These are phyloP conservation scores for Ophiostoma sp. DNA, from an alignment of 2,329 filamentous ascomycete genomes.

Conservation along the genomic window DNA sequence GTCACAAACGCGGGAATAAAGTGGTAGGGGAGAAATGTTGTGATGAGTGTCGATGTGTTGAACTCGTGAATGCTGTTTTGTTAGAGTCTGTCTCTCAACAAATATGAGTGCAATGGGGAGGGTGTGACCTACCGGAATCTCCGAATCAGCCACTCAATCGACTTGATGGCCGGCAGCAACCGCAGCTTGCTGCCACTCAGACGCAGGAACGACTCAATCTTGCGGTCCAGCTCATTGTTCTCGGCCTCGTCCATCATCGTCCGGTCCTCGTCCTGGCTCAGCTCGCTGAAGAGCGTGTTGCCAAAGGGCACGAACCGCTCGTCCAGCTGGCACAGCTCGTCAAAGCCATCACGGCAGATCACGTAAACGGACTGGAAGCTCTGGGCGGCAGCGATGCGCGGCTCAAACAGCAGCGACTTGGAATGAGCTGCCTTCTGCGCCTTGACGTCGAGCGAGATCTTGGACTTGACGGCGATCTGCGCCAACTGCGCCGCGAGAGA, in stretches of 20 bases:
- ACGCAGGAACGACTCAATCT: slow-evolving; percentile 79
- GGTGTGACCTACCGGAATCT: slow-evolving; percentile 71
- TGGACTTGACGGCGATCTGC: slow-evolving; percentile 85
- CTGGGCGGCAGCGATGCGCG: slow-evolving; percentile 79
- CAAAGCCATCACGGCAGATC: slow-evolving; percentile 84
- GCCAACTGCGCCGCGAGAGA: slow-evolving; percentile 92
- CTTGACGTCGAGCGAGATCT: slow-evolving; percentile 87
- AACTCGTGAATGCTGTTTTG: slow-evolving; percentile 77
- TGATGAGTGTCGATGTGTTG: slow-evolving; percentile 74
- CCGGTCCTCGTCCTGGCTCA: slow-evolving; percentile 86
- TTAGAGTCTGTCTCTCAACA: not conserved
- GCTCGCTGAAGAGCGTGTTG: slow-evolving; percentile 83
- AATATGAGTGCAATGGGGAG: slow-evolving; percentile 14
- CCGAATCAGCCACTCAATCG: slow-evolving; percentile 91
- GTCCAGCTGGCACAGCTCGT: slow-evolving; percentile 88
- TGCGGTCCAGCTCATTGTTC: slow-evolving; percentile 76
- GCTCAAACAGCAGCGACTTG: slow-evolving; percentile 92
- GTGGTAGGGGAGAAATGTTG: slow-evolving; percentile 92
- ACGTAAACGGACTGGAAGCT: slow-evolving; percentile 87
- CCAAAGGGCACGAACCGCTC: slow-evolving; percentile 72
- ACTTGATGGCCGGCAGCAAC: slow-evolving; percentile 84
- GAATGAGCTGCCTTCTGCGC: slow-evolving; percentile 89
- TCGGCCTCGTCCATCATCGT: slow-evolving; percentile 78
- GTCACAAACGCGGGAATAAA: slow-evolving; percentile 81
- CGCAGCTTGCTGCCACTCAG: slow-evolving; percentile 74